A percentile compares a stretch with the other conserved stretches of the same genome.
Evolutionary conservation across 1,139 yeast species (phyloP).

Genomic region (Sugiyamaella paludigena): DNA sequence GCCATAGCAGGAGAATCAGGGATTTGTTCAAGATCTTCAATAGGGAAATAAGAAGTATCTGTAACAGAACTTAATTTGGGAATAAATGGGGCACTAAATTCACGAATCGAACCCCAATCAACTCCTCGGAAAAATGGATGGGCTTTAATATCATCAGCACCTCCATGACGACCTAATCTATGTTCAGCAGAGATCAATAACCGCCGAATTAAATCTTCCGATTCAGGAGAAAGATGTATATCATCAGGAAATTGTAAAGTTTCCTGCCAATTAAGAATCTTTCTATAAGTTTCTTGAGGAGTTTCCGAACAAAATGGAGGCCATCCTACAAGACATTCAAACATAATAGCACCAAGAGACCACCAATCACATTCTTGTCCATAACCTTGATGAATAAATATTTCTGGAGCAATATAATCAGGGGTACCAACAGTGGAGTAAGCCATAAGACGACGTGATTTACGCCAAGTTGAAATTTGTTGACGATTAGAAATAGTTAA

Average conservation of each 20-base stretch:
- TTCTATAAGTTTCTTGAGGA: slow-evolving; percentile 96
- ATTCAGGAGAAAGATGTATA: slow-evolving; percentile 87
- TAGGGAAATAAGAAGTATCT: slow-evolving; percentile 96
- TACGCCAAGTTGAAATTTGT: slow-evolving; percentile 98
- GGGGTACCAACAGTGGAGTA: slow-evolving; percentile 99
- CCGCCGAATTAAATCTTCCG: slow-evolving; percentile 86
- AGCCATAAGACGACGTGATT: slow-evolving; percentile 94
- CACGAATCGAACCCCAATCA: slow-evolving; percentile 91
- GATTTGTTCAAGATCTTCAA: slow-evolving; percentile 92
- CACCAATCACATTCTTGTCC: slow-evolving; percentile 99
- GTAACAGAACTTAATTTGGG: slow-evolving; percentile 83
- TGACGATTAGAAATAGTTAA: slow-evolving; percentile 94
- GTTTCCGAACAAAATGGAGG: slow-evolving; percentile 99
- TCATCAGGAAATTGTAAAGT: slow-evolving; percentile 93
- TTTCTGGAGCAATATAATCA: slow-evolving; percentile 98
- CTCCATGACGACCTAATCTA: slow-evolving; percentile 87
- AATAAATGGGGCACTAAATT: slow-evolving; percentile 93
- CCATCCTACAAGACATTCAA: slow-evolving; percentile 98
- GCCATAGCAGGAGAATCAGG: slow-evolving; percentile 67
- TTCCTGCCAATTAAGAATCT: slow-evolving; percentile 94
- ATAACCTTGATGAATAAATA: slow-evolving; percentile 93
- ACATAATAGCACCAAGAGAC: slow-evolving; percentile 98
- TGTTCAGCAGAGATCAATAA: slow-evolving; percentile 80
- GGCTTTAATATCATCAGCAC: slow-evolving; percentile 85
- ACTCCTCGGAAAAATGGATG: slow-evolving; percentile 97